phyloP scores from a whole-genome alignment of 2,329 filamentous ascomycete species.

The Chrysoporthe austroafricana region DNA sequence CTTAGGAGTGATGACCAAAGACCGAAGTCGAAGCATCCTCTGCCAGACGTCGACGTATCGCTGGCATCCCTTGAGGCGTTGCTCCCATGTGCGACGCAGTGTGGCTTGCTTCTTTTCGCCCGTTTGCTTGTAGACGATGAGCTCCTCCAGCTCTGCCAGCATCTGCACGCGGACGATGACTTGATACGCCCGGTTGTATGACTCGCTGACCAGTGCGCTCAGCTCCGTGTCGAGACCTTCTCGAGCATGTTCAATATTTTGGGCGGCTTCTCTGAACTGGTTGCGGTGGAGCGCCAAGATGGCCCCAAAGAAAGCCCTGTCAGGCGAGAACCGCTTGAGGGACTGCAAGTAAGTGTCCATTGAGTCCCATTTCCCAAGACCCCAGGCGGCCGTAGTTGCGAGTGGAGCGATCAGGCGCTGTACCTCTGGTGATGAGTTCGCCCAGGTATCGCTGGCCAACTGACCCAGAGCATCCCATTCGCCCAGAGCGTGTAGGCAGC shows the following conservation, averaged over 20 bases:
- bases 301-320: conserved; percentile 96
- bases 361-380: conserved; percentile 92
- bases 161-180: conserved; percentile 99
- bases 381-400: conserved; percentile 95
- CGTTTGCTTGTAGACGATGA: conserved; percentile 96
- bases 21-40: conserved; percentile 92
- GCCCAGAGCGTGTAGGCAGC: conserved; percentile 92
- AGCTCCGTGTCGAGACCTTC: conserved; percentile 95
- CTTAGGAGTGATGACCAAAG: conserved; percentile 85
- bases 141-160: conserved; percentile 97
- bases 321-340: conserved; percentile 91
- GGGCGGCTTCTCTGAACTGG: conserved; percentile 88
- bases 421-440: conserved; percentile 83
- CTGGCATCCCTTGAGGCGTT: conserved; percentile 90
- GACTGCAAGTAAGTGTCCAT: conserved; percentile 98
- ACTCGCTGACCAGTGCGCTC: conserved; percentile 95
- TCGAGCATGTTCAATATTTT: conserved; percentile 86
- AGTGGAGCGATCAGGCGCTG: conserved; percentile 90
- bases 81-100: conserved; percentile 95
- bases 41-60: conserved; percentile 99
- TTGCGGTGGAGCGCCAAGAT: conserved; percentile 95
- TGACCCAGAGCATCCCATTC: conserved; percentile 95
- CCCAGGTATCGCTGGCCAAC: conserved; percentile 91
- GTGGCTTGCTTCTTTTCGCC: conserved; percentile 87
- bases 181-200: conserved; percentile 95